Evolutionary conservation across 345 rosid species (phyloP), one percentile per base, ranked within the genome.

Genomic region (Syzygium oleosum): DNA sequence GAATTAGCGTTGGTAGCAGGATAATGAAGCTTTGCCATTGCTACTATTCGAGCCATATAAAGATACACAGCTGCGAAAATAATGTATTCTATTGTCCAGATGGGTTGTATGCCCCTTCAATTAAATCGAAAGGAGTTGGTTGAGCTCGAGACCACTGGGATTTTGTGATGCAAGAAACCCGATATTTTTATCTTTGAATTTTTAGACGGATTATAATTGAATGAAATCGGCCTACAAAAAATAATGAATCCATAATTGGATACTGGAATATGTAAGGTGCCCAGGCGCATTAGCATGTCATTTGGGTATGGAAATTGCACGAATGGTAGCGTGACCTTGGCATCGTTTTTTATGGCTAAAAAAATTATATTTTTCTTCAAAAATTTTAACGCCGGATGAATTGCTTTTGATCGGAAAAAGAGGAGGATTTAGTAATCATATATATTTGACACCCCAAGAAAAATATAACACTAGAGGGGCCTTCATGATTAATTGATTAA

Each of bases 11-110:
- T n/a, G 14, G 3, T 59, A 2, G 65, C 31, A 25, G 27, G 8
- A 59, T 25, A 59, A 15, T 2, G 27, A 27, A 59, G 1, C 65
- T 27, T 27, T 59, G 3, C 27, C 0, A 0, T 59, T 0, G 0
- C 27, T 27, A 2, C 14, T n/a, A n/a, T n/a, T 59, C 5, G 65
- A 27, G 65, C 8, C 31, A 27, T 59, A 25, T 59, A 5, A 27
- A 0, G 16, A 59, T 59, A 5, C 23, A 25, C 12, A 27, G 5
- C 0, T n/a, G n/a, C 0, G 1, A 5, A 25, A 59, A 12, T 59
- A 59, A 59, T 27, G 31, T 27, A 59, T 59, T 59, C 0, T 7
- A 59, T 59, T 27, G 8, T 13, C 12, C 27, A 0, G 12, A 0
- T 0, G 8, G 10, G 65, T 59, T 15, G 0, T 25, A 5, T 11